phyloP scores from a whole-genome alignment of 2,329 filamentous ascomycete genomes.

The Phyllosticta citriasiana region DNA sequence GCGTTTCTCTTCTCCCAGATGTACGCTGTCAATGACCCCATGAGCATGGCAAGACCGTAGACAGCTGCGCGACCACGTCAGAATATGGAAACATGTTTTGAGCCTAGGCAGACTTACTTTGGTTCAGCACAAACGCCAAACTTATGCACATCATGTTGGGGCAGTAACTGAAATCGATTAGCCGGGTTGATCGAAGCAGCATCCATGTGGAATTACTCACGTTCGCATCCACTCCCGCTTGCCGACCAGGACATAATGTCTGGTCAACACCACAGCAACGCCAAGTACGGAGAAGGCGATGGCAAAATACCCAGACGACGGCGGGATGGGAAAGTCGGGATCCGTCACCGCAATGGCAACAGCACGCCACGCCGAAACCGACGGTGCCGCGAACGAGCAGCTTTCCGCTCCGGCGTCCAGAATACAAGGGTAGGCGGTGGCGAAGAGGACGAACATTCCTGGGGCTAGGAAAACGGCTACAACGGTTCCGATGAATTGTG shows the following conservation, averaged over 20 bases:
- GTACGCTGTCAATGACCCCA: constrained; percentile 44
- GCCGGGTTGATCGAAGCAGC: too few relatives aligned
- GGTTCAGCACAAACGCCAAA: constrained; percentile 48
- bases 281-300: constrained; percentile 46
- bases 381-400: constrained; percentile 54
- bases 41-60: constrained; percentile 49
- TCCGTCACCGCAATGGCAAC: constrained; percentile 54
- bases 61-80: constrained; percentile 21
- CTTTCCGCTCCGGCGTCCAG: constrained; percentile 36
- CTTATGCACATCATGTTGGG: constrained; percentile 55
- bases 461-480: constrained; percentile 58
- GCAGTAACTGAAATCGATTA: constrained; percentile 32
- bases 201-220: background rate
- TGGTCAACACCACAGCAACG: constrained; percentile 41
- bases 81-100: too few relatives aligned
- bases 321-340: constrained; percentile 46
- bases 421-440: constrained; percentile 59
- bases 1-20: constrained; percentile 47
- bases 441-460: constrained; percentile 58
- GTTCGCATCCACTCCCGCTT: constrained; percentile 43
- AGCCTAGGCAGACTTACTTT: constrained; percentile 19
- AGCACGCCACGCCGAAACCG: constrained; percentile 56
- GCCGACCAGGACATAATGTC: constrained; percentile 46
- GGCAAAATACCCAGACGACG: constrained; percentile 47
- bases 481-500: constrained; percentile 52